Evolutionary conservation across 2,329 filamentous ascomycete genomes (phyloP), one percentile per base, ranked within the genome.

Genomic region (Alternaria brassicae): DNA sequence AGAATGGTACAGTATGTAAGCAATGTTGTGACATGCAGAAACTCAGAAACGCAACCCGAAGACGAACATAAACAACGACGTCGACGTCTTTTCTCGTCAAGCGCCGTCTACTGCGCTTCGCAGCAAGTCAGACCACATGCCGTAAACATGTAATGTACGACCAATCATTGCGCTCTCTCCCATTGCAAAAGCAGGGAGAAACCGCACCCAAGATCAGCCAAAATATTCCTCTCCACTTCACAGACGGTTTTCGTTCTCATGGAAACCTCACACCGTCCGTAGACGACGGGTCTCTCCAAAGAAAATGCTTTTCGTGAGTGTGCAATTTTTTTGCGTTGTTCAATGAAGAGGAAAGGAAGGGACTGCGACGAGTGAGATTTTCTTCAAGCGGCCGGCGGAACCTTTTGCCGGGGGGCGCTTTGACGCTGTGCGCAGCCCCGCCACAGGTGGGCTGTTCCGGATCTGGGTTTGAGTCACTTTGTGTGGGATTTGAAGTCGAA

Each of bases 161-260:
- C 82, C 81, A 81, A 84, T 85, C 83, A 85, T 85, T 85, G 83
- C 83, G 83, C 79, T 84, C 82, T 80, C 83, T 81, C 73, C 81
- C 82, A 85, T 74, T 58, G 74, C 72, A 66, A 77, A 78, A 74
- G 75, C 74, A 70, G 77, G 71, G 74, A 83, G 82, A 78, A 80
- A 84, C 82, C 83, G 83, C 83, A 85, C 83, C 83, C 83, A 85
- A 84, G 82, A 85, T 81, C 82, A 77, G 81, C 79, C 78, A 70
- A 65, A 73, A 61, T 67, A 58, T 74, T 78, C 68, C 67, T 84
- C 83, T 85, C 78, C 83, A 84, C 84, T 83, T 81, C 80, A 77
- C 81, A 80, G 82, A 84, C 83, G 83, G 83, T 84, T 84, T 84
- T 83, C 83, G 77, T 82, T 81, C 80, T 85, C 83, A 84, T 85